Conservation (phyloP, 306 rosid species). For the Pyrus betulifolia region DNA sequence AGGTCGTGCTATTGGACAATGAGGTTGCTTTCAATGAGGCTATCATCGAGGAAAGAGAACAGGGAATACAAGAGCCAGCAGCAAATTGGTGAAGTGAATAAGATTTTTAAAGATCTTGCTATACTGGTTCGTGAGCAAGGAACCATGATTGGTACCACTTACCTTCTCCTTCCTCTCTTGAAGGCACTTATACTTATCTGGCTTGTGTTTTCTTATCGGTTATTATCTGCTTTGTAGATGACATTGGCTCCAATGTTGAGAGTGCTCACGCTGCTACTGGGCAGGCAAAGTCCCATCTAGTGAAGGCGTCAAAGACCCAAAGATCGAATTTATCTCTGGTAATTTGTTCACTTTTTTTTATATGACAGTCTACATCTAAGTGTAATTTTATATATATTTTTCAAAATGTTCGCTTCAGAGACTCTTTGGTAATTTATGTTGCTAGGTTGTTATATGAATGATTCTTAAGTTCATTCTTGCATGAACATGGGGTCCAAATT, state of each 20-base stretch:
- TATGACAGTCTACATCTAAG: too few relatives aligned
- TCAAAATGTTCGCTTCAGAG: background rate
- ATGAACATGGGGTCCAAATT: background rate
- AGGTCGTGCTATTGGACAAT: too few relatives aligned
- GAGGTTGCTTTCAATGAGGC: too few relatives aligned
- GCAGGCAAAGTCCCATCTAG: slow-evolving; percentile 73
- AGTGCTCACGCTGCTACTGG: slow-evolving; percentile 67
- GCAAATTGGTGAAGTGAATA: slow-evolving; percentile 83
- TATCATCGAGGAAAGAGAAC: too few relatives aligned
- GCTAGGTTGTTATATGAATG: background rate
- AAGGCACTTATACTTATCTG: slow-evolving; percentile 1
- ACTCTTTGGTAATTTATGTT: background rate
- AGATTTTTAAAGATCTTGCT: slow-evolving; percentile 90
- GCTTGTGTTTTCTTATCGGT: slow-evolving; percentile 19
- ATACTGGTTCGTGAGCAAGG: slow-evolving; percentile 95
- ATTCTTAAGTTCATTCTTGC: background rate
- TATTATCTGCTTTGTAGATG: slow-evolving; percentile 46
- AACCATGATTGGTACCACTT: slow-evolving; percentile 60
- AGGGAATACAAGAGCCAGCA: too few relatives aligned
- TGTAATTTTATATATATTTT: background rate
- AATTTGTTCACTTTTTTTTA: slow-evolving; percentile 11
- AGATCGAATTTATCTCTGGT: slow-evolving; percentile 92
- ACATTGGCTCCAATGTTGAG: slow-evolving; percentile 75
- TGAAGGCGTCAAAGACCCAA: slow-evolving; percentile 77
- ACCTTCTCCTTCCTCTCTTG: background rate